These are phyloP conservation scores for Phytophthora cactorum DNA, from an alignment of 352 stramenopile species.

Conservation along the genomic window DNA sequence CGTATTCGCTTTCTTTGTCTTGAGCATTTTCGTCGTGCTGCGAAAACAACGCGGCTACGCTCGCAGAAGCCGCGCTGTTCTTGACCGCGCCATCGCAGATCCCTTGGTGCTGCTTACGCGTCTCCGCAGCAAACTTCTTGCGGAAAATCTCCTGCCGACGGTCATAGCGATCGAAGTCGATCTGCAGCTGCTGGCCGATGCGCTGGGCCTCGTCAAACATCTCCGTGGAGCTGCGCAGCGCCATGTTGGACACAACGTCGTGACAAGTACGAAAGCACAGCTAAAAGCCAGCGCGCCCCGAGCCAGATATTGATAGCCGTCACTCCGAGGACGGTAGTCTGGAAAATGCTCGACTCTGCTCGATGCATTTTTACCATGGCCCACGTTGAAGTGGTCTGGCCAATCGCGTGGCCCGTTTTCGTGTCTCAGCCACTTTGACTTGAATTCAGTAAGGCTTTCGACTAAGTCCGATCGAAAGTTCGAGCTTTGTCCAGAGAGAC, in stretches of 20 bases:
- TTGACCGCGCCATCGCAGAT: slow-evolving; percentile 51
- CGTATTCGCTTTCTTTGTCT: neutral
- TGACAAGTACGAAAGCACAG: neutral
- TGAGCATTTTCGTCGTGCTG: slow-evolving; percentile 16
- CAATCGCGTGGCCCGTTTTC: slow-evolving; percentile 11
- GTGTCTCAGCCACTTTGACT: slow-evolving; percentile 26
- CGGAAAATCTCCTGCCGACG: slow-evolving; percentile 59
- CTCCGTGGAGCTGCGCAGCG: slow-evolving; percentile 37
- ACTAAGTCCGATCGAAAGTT: slow-evolving; percentile 46
- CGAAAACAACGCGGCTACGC: slow-evolving; percentile 42
- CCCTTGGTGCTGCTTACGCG: slow-evolving; percentile 52
- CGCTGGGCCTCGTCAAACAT: slow-evolving; percentile 58
- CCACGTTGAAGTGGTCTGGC: slow-evolving; percentile 32
- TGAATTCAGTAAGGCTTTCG: slow-evolving; percentile 21
- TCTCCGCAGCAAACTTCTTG: slow-evolving; percentile 57
- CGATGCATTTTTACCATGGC: slow-evolving; percentile 13
- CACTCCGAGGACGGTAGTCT: neutral
- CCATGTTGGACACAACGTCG: neutral
- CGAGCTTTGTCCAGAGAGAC: slow-evolving; percentile 10
- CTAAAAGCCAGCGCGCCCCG: no score
- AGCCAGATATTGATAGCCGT: slow-evolving; percentile 9
- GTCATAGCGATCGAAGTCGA: slow-evolving; percentile 55
- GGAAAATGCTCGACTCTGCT: slow-evolving; percentile 21
- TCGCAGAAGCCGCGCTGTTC: slow-evolving; percentile 29
- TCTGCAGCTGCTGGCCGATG: slow-evolving; percentile 40